Percentiles rank a stretch among this genome's conserved stretches.
These are phyloP conservation scores for Bryoglossum gracile DNA, from an alignment of 495 filamentous ascomycete species.

Conservation along the genomic window DNA sequence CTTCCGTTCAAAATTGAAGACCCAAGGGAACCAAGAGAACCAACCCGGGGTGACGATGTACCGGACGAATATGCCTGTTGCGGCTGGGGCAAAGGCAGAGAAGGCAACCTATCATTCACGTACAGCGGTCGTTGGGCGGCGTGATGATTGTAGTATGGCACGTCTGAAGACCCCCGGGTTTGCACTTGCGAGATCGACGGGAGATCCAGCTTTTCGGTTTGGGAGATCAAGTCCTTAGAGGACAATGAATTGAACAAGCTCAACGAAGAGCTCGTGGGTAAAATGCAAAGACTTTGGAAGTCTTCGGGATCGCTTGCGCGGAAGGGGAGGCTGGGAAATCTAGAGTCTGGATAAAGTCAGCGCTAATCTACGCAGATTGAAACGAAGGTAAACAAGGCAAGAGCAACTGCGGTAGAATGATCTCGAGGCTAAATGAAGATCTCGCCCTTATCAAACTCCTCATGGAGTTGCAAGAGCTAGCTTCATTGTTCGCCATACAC, in stretches of 20 bases:
- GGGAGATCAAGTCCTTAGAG: conserved; percentile 25
- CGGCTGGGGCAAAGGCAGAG: conserved; percentile 62
- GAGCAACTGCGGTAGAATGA: too few species aligned
- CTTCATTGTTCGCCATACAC: too few species aligned
- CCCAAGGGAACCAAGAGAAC: conserved; percentile 51
- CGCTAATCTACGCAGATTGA: too few species aligned
- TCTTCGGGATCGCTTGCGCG: neutral
- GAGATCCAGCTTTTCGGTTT: conserved; percentile 98
- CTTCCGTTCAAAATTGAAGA: conserved; percentile 39
- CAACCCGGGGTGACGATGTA: conserved; percentile 62
- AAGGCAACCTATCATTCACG: conserved; percentile 68
- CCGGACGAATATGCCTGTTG: conserved; percentile 55
- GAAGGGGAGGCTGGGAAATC: neutral
- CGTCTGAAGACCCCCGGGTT: conserved; percentile 78
- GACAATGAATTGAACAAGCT: conserved; percentile 17
- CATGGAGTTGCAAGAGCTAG: too few species aligned
- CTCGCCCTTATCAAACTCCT: too few species aligned
- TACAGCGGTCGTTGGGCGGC: conserved; percentile 59
- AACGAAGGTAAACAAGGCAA: too few species aligned
- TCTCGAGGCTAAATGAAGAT: too few species aligned
- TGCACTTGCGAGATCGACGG: conserved; percentile 87
- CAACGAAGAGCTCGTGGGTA: conserved; percentile 17
- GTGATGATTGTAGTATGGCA: conserved; percentile 68
- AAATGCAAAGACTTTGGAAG: neutral
- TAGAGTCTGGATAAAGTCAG: neutral